phyloP scores from a whole-genome alignment of 1,284 basidiomycete genomes.

The Austroboletus niveus region DNA sequence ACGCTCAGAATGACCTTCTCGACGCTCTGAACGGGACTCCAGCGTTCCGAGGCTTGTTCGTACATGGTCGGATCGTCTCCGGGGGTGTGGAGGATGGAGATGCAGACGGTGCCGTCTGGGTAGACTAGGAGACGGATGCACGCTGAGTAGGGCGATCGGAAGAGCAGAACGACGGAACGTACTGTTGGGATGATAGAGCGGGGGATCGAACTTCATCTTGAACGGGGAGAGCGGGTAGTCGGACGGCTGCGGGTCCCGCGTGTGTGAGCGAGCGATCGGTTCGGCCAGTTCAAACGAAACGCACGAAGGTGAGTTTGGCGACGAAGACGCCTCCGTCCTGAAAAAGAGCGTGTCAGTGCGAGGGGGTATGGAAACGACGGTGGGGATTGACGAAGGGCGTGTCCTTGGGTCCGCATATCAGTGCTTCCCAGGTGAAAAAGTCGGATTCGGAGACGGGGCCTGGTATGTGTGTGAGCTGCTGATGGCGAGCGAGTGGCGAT shows the following conservation, averaged over 20 bases:
- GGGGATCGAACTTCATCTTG: slow-evolving; percentile 98
- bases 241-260: slow-evolving; percentile 54
- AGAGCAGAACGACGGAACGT: slow-evolving; percentile 7
- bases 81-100: slow-evolving; percentile 96
- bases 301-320: slow-evolving; percentile 88
- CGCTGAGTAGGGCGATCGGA: background rate
- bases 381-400: slow-evolving; percentile 68
- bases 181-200: slow-evolving; percentile 98
- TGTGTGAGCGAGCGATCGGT: background rate
- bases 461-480: slow-evolving; percentile 23
- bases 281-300: slow-evolving; percentile 33
- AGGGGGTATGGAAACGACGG: too few relatives aligned
- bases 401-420: slow-evolving; percentile 95
- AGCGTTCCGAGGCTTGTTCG: slow-evolving; percentile 94
- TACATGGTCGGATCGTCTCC: slow-evolving; percentile 93
- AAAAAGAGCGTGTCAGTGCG: background rate
- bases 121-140: slow-evolving; percentile 48
- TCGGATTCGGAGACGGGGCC: slow-evolving; percentile 92
- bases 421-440: slow-evolving; percentile 98
- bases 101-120: slow-evolving; percentile 94
- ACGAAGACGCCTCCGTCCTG: slow-evolving; percentile 96
- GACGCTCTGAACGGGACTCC: slow-evolving; percentile 97
- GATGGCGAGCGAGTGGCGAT: too few relatives aligned
- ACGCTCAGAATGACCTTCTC: slow-evolving; percentile 96
- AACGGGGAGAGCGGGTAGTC: slow-evolving; percentile 96